Evolutionary conservation across 2,329 filamentous ascomycete species (phyloP), one percentile per base, ranked within the genome.

Genomic region (Ceratocystis alfenasii): DNA sequence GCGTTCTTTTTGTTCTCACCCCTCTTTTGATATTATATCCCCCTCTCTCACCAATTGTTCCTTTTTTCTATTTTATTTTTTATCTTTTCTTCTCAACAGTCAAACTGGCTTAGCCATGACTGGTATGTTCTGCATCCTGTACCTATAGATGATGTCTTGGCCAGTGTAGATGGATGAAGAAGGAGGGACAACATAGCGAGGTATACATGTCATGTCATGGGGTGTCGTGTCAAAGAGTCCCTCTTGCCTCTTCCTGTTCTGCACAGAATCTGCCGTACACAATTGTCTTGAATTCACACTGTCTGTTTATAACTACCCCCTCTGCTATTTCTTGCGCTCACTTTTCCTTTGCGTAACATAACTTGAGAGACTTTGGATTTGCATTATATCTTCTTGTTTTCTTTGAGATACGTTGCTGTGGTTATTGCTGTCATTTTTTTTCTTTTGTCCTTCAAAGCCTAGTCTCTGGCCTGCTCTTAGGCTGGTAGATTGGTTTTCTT

Each of bases 331-430:
- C 45, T 12, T 62, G 25, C 15, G 20, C 20, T 33, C 30, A 12
- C 25, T 69, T 66, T 67, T 66, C 65, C 62, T 6, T 15, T 57
- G 20, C 50, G 50, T 33, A 57, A 22, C 53, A 64, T 36, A 36
- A 59, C 63, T 59, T 57, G 50, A 59, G 63, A 53, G 63, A 64
- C 63, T 46, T 5, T 62, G 61, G 44, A 25, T 48, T 22, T 63
- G 61, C 44, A 48, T 63, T 69, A 62, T 66, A 65, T 63, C 70
- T 64, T 70, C 70, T 70, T 71, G 64, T 59, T 65, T 63, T 65
- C 63, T 65, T 60, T 63, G 36, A 41, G 36, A 41, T 41, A 15
- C 36, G 36, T 41, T 41, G 36, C 36, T 41, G 36, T 41, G 10
- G 36, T 41, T 64, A 65, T 62, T 50, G 46, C 62, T 48, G 57